Evolutionary conservation across 2,329 filamentous ascomycete species (phyloP).

Genomic region (Beauveria bassiana): DNA sequence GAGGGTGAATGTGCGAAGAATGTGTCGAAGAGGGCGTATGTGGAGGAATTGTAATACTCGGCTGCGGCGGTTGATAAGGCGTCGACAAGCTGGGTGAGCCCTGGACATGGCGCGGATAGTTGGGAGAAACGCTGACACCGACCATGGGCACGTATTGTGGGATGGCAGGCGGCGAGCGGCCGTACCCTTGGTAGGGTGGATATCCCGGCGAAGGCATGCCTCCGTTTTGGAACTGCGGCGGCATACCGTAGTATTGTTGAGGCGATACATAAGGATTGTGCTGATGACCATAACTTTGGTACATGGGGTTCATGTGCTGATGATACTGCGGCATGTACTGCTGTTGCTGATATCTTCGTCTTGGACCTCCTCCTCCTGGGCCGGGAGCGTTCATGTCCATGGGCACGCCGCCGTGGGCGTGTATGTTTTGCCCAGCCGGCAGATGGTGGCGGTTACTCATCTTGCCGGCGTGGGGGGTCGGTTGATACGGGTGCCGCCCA

Average conservation of each 20-base stretch:
- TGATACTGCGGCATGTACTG: conserved; percentile 25
- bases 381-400: conserved; percentile 25
- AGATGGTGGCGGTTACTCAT: conserved; percentile 73
- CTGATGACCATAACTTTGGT: conserved; percentile 42
- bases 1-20: conserved; percentile 34
- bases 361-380: conserved; percentile 29
- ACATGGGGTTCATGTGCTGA: conserved; percentile 40
- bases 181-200: conserved; percentile 42
- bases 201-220: conserved; percentile 39
- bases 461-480: conserved; percentile 57
- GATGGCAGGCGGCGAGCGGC: conserved; percentile 43
- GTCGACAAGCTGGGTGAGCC: conserved; percentile 48
- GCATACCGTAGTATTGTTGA: conserved; percentile 43
- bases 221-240: conserved; percentile 50
- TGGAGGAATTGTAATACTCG: conserved; percentile 34
- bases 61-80: conserved; percentile 47
- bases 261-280: conserved; percentile 38
- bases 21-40: conserved; percentile 48
- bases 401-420: conserved; percentile 29
- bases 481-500: conserved; percentile 13
- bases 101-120: conserved; percentile 42
- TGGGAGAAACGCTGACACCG: conserved; percentile 36
- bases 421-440: conserved; percentile 65
- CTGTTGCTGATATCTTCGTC: conserved; percentile 27
- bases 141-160: conserved; percentile 47